Conservation (phyloP, 306 rosid species). For the Citrullus mucosospermus region DNA sequence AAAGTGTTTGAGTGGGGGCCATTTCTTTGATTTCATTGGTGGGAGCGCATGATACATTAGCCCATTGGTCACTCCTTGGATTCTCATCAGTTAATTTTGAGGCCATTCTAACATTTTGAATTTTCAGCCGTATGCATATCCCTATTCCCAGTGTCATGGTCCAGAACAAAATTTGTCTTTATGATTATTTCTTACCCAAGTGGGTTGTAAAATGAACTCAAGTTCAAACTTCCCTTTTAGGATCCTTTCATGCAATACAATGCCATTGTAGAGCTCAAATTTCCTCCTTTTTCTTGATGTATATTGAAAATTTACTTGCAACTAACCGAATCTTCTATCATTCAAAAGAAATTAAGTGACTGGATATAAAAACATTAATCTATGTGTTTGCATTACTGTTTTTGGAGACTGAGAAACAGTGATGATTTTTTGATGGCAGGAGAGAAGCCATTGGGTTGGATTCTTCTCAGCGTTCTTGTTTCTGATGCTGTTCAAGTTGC, state of each 20-base stretch:
- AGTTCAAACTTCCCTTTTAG: not conserved
- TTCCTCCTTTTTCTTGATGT: not conserved
- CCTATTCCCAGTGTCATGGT: not conserved
- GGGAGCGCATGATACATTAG: not conserved
- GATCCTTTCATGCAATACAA: not conserved
- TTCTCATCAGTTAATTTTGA: not conserved
- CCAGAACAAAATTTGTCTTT: not conserved
- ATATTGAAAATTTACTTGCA: not conserved
- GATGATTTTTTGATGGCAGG: slow-evolving; percentile 21
- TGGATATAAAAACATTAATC: not conserved
- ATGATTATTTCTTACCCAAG: not conserved
- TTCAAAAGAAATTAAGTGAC: not conserved
- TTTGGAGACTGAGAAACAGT: not conserved
- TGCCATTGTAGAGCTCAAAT: not conserved
- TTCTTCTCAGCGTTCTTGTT: slow-evolving; percentile 13
- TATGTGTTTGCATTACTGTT: not conserved
- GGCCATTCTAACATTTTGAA: not conserved
- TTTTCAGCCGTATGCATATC: not conserved
- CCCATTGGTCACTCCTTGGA: not conserved
- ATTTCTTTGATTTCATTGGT: not conserved
- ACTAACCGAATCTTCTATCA: not conserved
- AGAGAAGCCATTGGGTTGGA: slow-evolving; percentile 17
- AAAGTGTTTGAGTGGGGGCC: not conserved
- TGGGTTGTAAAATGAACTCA: not conserved
- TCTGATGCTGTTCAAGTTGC: slow-evolving; percentile 21